Conservation (phyloP, 345 rosid species). For the Rhodamnia argentea region DNA sequence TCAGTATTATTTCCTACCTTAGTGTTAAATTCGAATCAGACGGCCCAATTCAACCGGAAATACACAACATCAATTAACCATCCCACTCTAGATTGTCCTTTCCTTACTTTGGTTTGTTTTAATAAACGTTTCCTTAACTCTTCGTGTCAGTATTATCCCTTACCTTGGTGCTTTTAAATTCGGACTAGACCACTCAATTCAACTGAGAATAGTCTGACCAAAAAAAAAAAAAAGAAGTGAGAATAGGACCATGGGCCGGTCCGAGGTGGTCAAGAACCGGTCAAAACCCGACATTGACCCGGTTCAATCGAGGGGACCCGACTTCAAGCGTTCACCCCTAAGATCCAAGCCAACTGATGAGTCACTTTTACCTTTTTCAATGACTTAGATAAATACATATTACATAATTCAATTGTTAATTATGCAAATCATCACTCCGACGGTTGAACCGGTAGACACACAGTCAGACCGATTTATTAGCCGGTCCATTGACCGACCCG, state of each 20-base stretch:
- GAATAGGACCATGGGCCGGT: not conserved
- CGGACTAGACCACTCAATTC: not conserved
- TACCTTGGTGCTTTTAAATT: not conserved
- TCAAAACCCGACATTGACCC: not conserved
- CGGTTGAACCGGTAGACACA: not conserved
- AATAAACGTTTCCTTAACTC: not conserved
- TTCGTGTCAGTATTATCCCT: not conserved
- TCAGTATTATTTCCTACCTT: not conserved
- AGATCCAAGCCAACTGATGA: not conserved
- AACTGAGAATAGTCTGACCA: no score
- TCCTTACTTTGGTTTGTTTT: not conserved
- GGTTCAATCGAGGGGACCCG: not conserved
- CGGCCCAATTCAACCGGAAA: not conserved
- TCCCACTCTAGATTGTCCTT: not conserved
- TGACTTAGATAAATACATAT: not conserved
- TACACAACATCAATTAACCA: not conserved
- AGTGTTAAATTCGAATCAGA: not conserved
- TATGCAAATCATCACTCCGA: not conserved
- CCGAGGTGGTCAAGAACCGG: not conserved
- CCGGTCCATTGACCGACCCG: not conserved
- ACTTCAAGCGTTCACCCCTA: not conserved
- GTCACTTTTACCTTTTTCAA: not conserved
- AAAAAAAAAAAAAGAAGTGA: no score
- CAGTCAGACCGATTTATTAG: not conserved
- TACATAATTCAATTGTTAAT: not conserved